Evolutionary conservation across 768 basidiomycete genomes (phyloP), one percentile per base, ranked within the genome.

Genomic region (Collybia sordida): DNA sequence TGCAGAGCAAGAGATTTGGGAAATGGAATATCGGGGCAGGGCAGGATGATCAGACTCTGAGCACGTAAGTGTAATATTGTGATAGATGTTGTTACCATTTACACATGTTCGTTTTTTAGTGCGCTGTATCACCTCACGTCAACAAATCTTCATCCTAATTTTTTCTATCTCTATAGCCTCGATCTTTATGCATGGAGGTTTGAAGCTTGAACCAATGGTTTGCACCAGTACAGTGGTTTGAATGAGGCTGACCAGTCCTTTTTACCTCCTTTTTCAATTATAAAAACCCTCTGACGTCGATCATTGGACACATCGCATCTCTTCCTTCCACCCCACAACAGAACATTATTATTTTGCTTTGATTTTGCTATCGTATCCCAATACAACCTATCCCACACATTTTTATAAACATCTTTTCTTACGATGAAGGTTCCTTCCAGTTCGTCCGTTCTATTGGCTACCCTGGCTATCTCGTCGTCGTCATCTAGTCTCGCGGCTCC

Each of bases 1-100:
- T 25, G 74, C 70, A 25, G 77, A 79, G 40, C 70, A 74, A 38
- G 77, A 81, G 52, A 64, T 80, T 12, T 86, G 81, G 79, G 86
- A 88, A 67, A 81, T 88, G 82, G 78, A 64, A 35, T 22, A 45
- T 40, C 55, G 63, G 12, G 49, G 53, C 27, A 62, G 70, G 49
- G 45, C 58, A 22, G 59, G 54, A 25, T 67, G 49, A 61, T 37
- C 14, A 24, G n/a, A 45, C n/a, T 9, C 23, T 5, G 22, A 24
- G 36, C 15, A 17, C 15, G 18, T 45, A 31, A 28, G 14, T 23
- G 36, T 43, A 43, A 43, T n/a, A n/a, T n/a, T n/a, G n/a, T n/a
- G n/a, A n/a, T n/a, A n/a, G n/a, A n/a, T n/a, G n/a, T n/a, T n/a
- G n/a, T n/a, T n/a, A n/a, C n/a, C n/a, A n/a, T n/a, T n/a, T n/a